A percentile compares a stretch with the other conserved stretches of the same genome.
Conservation (phyloP, 192 early-diverging fungal species). For the Linnemannia zychae region DNA sequence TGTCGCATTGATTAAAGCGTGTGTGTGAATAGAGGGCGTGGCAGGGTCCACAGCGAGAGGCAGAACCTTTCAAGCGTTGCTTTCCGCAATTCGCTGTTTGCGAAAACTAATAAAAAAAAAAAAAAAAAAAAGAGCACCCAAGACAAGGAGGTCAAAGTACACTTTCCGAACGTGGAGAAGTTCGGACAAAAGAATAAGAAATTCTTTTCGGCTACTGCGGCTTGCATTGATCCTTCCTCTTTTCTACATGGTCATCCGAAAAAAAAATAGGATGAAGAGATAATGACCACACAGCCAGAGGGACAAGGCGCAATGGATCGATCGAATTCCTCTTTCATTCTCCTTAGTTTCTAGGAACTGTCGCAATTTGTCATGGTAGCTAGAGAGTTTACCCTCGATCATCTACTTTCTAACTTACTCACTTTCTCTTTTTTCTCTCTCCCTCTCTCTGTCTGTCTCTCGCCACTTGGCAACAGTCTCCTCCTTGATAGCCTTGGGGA, state of each 20-base stretch:
- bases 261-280: neutral
- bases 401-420: neutral
- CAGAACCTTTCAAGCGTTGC: conserved; percentile 6
- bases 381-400: neutral
- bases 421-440: too few relatives aligned
- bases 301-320: neutral
- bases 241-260: conserved; percentile 11
- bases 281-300: neutral
- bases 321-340: neutral
- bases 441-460: too few relatives aligned
- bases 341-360: neutral
- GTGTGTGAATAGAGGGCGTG: neutral
- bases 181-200: conserved; percentile 6
- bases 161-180: conserved; percentile 9
- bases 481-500: neutral
- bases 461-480: neutral
- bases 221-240: neutral
- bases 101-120: neutral
- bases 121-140: conserved; percentile 1
- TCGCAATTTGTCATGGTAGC: neutral
- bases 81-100: conserved; percentile 2
- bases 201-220: neutral
- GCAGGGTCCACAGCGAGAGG: conserved; percentile 4
- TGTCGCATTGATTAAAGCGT: neutral
- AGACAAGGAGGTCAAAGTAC: neutral